A percentile compares a stretch with the other conserved stretches of the same genome.
Conservation (phyloP, 805 yeast genomes). For the Barnettozyma siamensis region DNA sequence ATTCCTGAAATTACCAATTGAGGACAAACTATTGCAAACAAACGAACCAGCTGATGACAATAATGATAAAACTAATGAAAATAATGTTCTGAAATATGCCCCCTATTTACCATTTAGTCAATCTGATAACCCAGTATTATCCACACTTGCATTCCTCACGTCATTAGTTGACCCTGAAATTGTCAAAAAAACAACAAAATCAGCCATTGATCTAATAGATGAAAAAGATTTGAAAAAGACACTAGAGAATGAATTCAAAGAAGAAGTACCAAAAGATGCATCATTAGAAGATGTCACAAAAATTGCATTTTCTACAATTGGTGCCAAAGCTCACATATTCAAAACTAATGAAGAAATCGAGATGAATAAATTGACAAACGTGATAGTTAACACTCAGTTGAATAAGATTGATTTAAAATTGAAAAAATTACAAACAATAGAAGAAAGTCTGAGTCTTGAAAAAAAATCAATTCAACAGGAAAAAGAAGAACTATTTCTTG, state of each 20-base stretch:
- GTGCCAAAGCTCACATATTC: slow-evolving; percentile 73
- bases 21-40: slow-evolving; percentile 51
- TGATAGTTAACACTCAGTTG: slow-evolving; percentile 55
- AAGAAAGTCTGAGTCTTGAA: slow-evolving; percentile 60
- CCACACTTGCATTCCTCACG: slow-evolving; percentile 85
- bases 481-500: slow-evolving; percentile 62
- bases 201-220: slow-evolving; percentile 41
- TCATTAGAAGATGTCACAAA: slow-evolving; percentile 53
- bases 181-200: slow-evolving; percentile 72
- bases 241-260: slow-evolving; percentile 15
- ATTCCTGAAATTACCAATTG: slow-evolving; percentile 76
- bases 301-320: slow-evolving; percentile 69
- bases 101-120: slow-evolving; percentile 81
- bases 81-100: slow-evolving; percentile 77
- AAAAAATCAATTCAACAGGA: slow-evolving; percentile 52
- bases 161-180: slow-evolving; percentile 81
- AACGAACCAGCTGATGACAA: slow-evolving; percentile 29
- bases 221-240: slow-evolving; percentile 19
- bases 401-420: slow-evolving; percentile 62
- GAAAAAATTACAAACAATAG: slow-evolving; percentile 51
- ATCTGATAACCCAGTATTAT: slow-evolving; percentile 88
- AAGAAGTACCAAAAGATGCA: slow-evolving; percentile 13
- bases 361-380: slow-evolving; percentile 52
- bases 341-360: slow-evolving; percentile 78
- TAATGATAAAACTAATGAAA: slow-evolving; percentile 58